Evolutionary conservation across 768 basidiomycete genomes (phyloP).

Genomic region (Mycena sanguinolenta): DNA sequence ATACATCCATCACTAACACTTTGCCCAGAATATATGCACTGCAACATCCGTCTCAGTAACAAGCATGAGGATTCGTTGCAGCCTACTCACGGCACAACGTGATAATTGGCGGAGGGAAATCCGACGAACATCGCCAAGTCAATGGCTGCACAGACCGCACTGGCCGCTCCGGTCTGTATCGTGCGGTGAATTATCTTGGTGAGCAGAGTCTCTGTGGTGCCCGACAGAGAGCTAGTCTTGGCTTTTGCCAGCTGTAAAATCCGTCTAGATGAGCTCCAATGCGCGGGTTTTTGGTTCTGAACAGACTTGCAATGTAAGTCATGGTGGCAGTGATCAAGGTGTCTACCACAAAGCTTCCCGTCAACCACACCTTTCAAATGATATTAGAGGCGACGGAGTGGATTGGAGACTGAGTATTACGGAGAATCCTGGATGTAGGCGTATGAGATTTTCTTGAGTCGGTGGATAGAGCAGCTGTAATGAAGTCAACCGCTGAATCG

Average conservation of each 20-base stretch:
- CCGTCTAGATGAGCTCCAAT: not conserved
- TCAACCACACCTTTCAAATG: slow-evolving; percentile 27
- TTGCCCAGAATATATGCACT: no score
- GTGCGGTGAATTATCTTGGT: slow-evolving; percentile 7
- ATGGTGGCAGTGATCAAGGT: slow-evolving; percentile 31
- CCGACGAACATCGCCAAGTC: slow-evolving; percentile 17
- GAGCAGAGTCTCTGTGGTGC: not conserved
- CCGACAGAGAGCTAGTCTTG: not conserved
- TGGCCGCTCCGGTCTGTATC: slow-evolving; percentile 6
- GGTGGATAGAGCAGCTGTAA: not conserved
- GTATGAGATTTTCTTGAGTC: not conserved
- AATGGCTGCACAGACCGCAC: slow-evolving; percentile 1
- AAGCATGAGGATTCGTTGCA: no score
- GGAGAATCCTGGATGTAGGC: not conserved
- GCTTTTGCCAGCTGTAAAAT: slow-evolving; percentile 6
- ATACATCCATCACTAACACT: not conserved
- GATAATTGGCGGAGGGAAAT: not conserved
- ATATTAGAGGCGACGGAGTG: not conserved
- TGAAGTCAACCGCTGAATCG: not conserved
- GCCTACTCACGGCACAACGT: no score
- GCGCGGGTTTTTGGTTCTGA: not conserved
- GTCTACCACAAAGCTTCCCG: slow-evolving; percentile 29
- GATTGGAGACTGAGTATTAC: no score
- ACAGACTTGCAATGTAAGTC: slow-evolving; percentile 34
- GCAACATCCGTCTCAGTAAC: no score